phyloP scores from a whole-genome alignment of 2,329 filamentous ascomycete species.

The Scopulariopsis brevicaulis region DNA sequence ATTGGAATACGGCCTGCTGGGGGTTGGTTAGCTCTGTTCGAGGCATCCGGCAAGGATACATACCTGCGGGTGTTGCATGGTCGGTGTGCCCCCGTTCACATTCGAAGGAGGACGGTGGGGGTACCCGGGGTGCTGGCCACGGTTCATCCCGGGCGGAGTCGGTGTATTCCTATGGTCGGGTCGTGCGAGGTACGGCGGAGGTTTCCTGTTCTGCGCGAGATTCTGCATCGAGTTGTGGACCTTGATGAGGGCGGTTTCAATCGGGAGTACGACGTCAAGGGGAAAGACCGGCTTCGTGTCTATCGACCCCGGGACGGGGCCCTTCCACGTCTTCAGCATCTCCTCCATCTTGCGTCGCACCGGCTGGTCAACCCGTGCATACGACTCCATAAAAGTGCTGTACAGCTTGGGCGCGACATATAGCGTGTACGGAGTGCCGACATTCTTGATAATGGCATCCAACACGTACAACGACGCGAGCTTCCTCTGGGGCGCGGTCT shows the following conservation, averaged over 20 bases:
- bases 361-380: slow-evolving; percentile 72
- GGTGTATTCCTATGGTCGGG: slow-evolving; percentile 10
- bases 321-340: slow-evolving; percentile 97
- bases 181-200: slow-evolving; percentile 38
- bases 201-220: slow-evolving; percentile 34
- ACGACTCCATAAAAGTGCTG: slow-evolving; percentile 93
- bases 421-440: slow-evolving; percentile 92
- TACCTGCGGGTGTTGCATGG: slow-evolving; percentile 6
- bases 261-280: slow-evolving; percentile 73
- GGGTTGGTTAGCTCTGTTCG: background rate
- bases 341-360: slow-evolving; percentile 90
- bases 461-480: slow-evolving; percentile 94
- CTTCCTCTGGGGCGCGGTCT: slow-evolving; percentile 84
- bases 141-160: slow-evolving; percentile 40
- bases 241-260: slow-evolving; percentile 90
- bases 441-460: slow-evolving; percentile 97
- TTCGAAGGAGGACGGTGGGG: background rate
- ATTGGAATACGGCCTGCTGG: background rate
- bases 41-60: background rate
- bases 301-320: slow-evolving; percentile 85
- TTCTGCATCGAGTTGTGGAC: slow-evolving; percentile 52
- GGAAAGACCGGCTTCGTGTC: slow-evolving; percentile 90
- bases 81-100: background rate
- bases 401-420: slow-evolving; percentile 90
- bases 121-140: slow-evolving; percentile 54